Evolutionary conservation across 768 basidiomycete species (phyloP).

Genomic region (Leucogyrophana mollusca): DNA sequence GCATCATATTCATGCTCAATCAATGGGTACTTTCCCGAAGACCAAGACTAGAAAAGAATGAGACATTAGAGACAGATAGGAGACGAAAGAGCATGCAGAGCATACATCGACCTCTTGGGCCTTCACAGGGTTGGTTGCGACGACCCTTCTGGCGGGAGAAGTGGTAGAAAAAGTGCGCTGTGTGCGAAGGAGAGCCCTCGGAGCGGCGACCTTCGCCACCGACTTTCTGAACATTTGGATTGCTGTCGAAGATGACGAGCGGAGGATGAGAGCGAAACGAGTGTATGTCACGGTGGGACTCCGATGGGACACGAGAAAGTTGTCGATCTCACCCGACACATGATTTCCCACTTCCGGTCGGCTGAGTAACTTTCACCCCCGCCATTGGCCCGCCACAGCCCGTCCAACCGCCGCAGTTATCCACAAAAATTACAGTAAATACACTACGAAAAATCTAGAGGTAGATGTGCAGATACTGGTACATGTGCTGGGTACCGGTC

Average conservation of each 20-base stretch:
- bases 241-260: slow-evolving; percentile 18
- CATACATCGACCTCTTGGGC: slow-evolving; percentile 80
- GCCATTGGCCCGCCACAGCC: slow-evolving; percentile 1
- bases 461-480: background rate
- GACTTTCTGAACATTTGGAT: slow-evolving; percentile 64
- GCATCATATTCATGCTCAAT: slow-evolving; percentile 99
- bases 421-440: background rate
- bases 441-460: background rate
- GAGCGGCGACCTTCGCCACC: slow-evolving; percentile 34
- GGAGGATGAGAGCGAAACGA: background rate
- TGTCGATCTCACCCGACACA: slow-evolving; percentile 9
- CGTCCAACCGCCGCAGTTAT: slow-evolving; percentile 8
- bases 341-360: slow-evolving; percentile 22
- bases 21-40: slow-evolving; percentile 88
- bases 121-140: slow-evolving; percentile 71
- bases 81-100: slow-evolving; percentile 8
- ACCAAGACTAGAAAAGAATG: slow-evolving; percentile 54
- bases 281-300: background rate
- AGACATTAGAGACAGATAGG: slow-evolving; percentile 1
- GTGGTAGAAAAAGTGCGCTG: slow-evolving; percentile 69
- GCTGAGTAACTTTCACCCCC: background rate
- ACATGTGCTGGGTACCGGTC: background rate
- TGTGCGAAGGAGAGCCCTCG: slow-evolving; percentile 46
- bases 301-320: slow-evolving; percentile 15
- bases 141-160: slow-evolving; percentile 54